Evolutionary conservation across 805 yeast genomes (phyloP).

Genomic region (Sugiyamaella marilandica): DNA sequence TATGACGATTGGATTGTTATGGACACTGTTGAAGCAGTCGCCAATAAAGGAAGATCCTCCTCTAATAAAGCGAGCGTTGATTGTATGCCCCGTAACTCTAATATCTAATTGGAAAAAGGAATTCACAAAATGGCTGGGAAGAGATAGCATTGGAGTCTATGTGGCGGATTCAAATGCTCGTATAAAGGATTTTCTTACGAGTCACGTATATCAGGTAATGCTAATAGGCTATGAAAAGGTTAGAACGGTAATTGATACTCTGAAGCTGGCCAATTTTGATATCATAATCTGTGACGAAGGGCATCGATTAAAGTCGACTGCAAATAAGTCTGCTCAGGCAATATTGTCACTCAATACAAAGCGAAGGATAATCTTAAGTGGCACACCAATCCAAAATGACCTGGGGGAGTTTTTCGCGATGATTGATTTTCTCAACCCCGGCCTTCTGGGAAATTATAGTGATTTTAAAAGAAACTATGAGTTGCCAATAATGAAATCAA

Average conservation of each 20-base stretch:
- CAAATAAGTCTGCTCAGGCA: conserved; percentile 66
- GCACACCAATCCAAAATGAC: conserved; percentile 94
- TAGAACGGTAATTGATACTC: conserved; percentile 43
- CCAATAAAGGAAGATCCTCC: conserved; percentile 34
- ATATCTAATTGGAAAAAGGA: conserved; percentile 85
- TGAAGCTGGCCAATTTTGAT: conserved; percentile 43
- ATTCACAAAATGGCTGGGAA: conserved; percentile 82
- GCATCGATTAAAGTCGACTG: conserved; percentile 73
- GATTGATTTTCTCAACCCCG: conserved; percentile 80
- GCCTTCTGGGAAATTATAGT: conserved; percentile 60
- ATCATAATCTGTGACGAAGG: conserved; percentile 92
- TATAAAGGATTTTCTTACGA: conserved; percentile 54
- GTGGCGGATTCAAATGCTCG: conserved; percentile 53
- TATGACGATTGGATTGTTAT: conserved; percentile 74
- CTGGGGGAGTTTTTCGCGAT: conserved; percentile 75
- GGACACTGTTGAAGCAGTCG: conserved; percentile 62
- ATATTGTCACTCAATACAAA: conserved; percentile 51
- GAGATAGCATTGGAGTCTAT: conserved; percentile 59
- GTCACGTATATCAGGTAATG: conserved; percentile 74
- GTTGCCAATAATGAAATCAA: conserved; percentile 63
- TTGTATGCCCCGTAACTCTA: conserved; percentile 89
- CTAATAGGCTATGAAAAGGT: conserved; percentile 87
- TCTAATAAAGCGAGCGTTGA: conserved; percentile 53
- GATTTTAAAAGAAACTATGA: conserved; percentile 47
- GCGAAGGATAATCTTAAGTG: conserved; percentile 65